Conservation (phyloP, 179 eudicot species). For the Dionaea muscipula region DNA sequence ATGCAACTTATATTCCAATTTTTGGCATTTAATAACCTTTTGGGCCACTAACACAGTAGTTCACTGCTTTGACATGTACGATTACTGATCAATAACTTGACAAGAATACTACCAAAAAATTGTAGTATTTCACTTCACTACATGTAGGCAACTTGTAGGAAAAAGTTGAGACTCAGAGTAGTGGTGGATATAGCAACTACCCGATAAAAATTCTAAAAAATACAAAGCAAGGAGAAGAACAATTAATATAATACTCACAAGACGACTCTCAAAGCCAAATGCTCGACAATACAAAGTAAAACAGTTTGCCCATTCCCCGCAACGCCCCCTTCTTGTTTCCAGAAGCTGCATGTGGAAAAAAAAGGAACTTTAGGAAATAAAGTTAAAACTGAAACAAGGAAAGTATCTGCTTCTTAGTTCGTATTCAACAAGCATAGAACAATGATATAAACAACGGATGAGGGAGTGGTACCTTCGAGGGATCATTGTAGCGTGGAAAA, state of each 20-base stretch:
- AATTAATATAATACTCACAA: slow-evolving; percentile 38
- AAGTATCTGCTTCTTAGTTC: too few relatives aligned
- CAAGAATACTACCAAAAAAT: too few relatives aligned
- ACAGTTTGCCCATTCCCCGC: slow-evolving; percentile 99
- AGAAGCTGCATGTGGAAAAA: slow-evolving; percentile 49
- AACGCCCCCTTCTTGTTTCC: slow-evolving; percentile 92
- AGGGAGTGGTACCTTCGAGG: slow-evolving; percentile 69
- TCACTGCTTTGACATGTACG: too few relatives aligned
- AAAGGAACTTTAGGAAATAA: slow-evolving; percentile 8
- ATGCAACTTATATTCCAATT: too few relatives aligned
- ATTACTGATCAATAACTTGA: too few relatives aligned
- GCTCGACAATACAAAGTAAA: slow-evolving; percentile 87
- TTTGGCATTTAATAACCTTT: too few relatives aligned
- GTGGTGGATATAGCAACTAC: too few relatives aligned
- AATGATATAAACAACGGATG: slow-evolving; percentile 1
- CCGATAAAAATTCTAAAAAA: too few relatives aligned
- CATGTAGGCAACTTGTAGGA: too few relatives aligned
- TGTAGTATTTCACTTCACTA: too few relatives aligned
- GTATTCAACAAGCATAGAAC: not conserved
- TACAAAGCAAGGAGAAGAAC: not conserved
- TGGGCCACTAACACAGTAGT: too few relatives aligned
- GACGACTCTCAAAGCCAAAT: slow-evolving; percentile 82
- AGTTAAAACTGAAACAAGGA: slow-evolving; percentile 12
- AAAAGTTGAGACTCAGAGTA: too few relatives aligned
- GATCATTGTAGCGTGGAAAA: slow-evolving; percentile 89